phyloP scores from a whole-genome alignment of 768 basidiomycete species.

The Suillus occidentalis region DNA sequence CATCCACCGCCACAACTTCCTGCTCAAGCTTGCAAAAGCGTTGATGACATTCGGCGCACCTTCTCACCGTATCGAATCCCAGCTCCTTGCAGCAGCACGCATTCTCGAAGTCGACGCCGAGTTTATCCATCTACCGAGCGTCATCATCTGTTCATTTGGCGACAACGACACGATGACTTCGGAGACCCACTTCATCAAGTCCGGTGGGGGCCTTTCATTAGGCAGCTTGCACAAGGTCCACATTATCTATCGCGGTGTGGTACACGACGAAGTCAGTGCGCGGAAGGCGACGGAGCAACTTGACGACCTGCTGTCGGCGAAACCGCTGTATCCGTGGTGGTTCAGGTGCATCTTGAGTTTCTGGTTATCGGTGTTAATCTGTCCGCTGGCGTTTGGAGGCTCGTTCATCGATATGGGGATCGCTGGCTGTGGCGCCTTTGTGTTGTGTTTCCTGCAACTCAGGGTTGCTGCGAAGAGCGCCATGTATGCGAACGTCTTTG shows the following conservation, averaged over 20 bases:
- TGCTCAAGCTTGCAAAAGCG: slow-evolving; percentile 81
- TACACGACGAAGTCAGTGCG: slow-evolving; percentile 91
- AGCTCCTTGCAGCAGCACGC: slow-evolving; percentile 82
- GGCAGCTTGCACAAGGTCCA: slow-evolving; percentile 86
- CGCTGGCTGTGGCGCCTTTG: slow-evolving; percentile 66
- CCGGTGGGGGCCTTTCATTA: slow-evolving; percentile 72
- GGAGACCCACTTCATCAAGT: slow-evolving; percentile 88
- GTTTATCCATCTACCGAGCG: slow-evolving; percentile 80
- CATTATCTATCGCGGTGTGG: slow-evolving; percentile 78
- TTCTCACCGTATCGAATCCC: slow-evolving; percentile 91
- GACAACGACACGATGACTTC: slow-evolving; percentile 88
- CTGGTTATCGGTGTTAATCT: slow-evolving; percentile 72
- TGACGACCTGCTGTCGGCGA: slow-evolving; percentile 57
- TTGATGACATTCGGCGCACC: slow-evolving; percentile 93
- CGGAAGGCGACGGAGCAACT: slow-evolving; percentile 68
- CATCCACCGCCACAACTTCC: slow-evolving; percentile 78
- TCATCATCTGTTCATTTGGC: slow-evolving; percentile 87
- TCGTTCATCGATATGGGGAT: slow-evolving; percentile 85
- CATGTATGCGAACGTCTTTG: slow-evolving; percentile 88
- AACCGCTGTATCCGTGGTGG: slow-evolving; percentile 61
- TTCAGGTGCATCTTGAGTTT: slow-evolving; percentile 71
- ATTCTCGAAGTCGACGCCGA: slow-evolving; percentile 91
- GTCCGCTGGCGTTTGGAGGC: slow-evolving; percentile 82
- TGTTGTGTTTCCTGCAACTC: slow-evolving; percentile 71
- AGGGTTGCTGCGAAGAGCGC: slow-evolving; percentile 72